Evolutionary conservation across 2,329 filamentous ascomycete species (phyloP), one percentile per base, ranked within the genome.

Genomic region (Botrytis sinoallii): DNA sequence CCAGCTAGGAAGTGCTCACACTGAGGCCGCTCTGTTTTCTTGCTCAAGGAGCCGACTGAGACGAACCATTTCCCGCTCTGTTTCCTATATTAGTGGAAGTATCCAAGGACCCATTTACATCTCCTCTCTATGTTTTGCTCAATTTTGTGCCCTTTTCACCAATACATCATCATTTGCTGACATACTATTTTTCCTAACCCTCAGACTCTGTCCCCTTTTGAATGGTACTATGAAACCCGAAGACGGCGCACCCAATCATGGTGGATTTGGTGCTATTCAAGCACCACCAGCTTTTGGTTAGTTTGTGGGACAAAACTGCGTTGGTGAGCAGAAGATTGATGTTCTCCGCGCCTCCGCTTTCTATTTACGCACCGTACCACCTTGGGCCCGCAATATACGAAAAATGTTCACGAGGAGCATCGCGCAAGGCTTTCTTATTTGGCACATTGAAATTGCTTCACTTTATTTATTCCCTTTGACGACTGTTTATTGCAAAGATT

Each of bases 191-290:
- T 35, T n/a, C 25, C 6, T 40, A 69, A 29, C 64, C 38, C 32
- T 81, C 87, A 94, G 91, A 82, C 88, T 95, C 79, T 97, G 93
- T 82, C 93, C 93, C 66, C 86, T 96, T 82, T 90, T 97, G 75
- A 97, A 97, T 81, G 93, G 94, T 70, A 93, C 92, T 46, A 92
- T 92, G 85, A 91, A 92, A 77, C 84, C 85, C 57, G 87, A 88
- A 77, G 87, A 87, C 75, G 84, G 85, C 73, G 83, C 84, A n/a
- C 84, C 84, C 55, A 88, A 89, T 75, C 85, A 89, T 75, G 86
- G 77, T 44, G 87, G 88, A 10, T 90, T 90, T 81, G 88, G 88
- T 74, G 86, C 87, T 72, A 78, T 80, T 8, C 72, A 73, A 46
- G 66, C 72, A 3, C 64, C 71, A 52, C 46, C 71, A 5, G 64